Conservation (phyloP, 495 filamentous ascomycete species). For the Aspergillus affinis region DNA sequence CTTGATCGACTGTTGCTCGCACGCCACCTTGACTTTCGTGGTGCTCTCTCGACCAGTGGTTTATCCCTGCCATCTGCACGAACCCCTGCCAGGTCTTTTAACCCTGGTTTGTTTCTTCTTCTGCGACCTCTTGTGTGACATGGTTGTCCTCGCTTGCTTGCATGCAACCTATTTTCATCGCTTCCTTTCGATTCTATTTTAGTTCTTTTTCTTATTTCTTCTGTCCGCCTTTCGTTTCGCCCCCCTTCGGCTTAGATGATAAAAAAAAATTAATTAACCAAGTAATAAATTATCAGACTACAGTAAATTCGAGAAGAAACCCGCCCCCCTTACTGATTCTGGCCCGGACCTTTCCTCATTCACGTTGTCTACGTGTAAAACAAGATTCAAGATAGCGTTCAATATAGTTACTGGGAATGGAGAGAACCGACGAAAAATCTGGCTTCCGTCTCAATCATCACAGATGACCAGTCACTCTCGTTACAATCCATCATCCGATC, state of each 20-base stretch:
- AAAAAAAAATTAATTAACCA: neutral
- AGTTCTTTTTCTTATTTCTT: neutral
- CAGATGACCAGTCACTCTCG: slow-evolving; percentile 18
- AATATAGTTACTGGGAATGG: neutral
- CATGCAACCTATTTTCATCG: slow-evolving; percentile 12
- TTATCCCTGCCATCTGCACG: slow-evolving; percentile 22
- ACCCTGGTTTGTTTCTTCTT: slow-evolving; percentile 23
- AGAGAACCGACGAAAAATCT: neutral
- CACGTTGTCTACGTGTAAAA: neutral
- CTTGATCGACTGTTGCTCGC: slow-evolving; percentile 20
- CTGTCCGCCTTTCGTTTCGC: neutral
- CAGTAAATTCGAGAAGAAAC: neutral
- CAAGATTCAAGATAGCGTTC: neutral
- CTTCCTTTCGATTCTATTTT: slow-evolving; percentile 9
- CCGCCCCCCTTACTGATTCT: neutral
- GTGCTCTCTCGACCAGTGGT: slow-evolving; percentile 40
- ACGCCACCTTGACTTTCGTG: slow-evolving; percentile 39
- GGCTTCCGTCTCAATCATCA: neutral
- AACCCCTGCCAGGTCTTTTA: slow-evolving; percentile 23
- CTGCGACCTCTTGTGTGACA: slow-evolving; percentile 29
- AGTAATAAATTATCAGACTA: too few relatives aligned
- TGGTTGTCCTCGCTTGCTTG: slow-evolving; percentile 26
- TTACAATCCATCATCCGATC: slow-evolving; percentile 9
- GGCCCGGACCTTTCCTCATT: neutral
- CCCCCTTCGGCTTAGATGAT: neutral